These are phyloP conservation scores for Trichosporon sp. DNA, from an alignment of 1,284 basidiomycete species.

Conservation along the genomic window DNA sequence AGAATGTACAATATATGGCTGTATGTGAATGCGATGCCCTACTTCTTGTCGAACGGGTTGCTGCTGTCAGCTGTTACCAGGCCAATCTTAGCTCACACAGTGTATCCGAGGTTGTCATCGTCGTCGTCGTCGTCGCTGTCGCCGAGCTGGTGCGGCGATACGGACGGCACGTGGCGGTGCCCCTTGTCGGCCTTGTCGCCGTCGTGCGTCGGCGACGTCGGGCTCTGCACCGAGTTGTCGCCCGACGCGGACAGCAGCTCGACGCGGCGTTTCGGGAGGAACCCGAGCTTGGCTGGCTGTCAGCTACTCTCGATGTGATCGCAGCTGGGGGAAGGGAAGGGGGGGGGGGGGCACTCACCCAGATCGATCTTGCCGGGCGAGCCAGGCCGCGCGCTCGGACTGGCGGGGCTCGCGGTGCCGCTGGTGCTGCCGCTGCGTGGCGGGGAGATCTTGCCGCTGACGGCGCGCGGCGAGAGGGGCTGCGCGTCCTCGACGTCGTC, in stretches of 20 bases:
- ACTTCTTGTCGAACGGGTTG: constrained; percentile 48
- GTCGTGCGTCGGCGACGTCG: constrained; percentile 23
- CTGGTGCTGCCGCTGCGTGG: constrained; percentile 14
- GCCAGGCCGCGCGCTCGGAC: constrained; percentile 12
- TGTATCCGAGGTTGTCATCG: constrained; percentile 45
- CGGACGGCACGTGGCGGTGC: constrained; percentile 35
- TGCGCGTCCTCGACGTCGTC: constrained; percentile 30
- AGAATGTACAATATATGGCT: neutral
- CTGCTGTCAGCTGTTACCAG: constrained; percentile 19
- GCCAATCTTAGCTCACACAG: constrained; percentile 35
- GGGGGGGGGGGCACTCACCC: constrained; percentile 26
- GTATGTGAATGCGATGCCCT: neutral
- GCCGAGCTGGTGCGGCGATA: constrained; percentile 28
- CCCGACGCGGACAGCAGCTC: constrained; percentile 40
- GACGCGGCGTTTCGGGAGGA: constrained; percentile 48
- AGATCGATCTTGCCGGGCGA: constrained; percentile 43
- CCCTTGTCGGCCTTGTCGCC: constrained; percentile 20
- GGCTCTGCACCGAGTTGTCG: neutral
- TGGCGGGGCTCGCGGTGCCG: constrained; percentile 8
- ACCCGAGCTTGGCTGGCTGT: constrained; percentile 45
- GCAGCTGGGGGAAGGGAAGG: neutral
- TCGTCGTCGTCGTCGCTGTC: constrained; percentile 47
- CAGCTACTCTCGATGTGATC: neutral
- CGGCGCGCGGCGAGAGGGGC: constrained; percentile 6
- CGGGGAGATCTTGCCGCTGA: constrained; percentile 11